Conservation (phyloP, 2,329 filamentous ascomycete genomes). For the Venturiaceae sp. region DNA sequence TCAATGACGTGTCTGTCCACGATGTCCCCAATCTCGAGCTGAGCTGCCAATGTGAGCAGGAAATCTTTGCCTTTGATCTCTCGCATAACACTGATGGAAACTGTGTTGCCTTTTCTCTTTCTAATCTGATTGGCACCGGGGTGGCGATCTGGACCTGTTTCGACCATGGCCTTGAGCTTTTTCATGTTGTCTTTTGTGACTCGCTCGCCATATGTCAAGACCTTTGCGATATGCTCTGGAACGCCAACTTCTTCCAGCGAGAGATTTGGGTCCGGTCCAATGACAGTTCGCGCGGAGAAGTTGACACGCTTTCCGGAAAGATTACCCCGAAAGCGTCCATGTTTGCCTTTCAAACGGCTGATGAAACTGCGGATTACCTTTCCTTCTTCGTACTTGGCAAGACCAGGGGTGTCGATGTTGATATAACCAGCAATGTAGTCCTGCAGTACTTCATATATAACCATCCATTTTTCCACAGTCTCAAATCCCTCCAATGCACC, state of each 20-base stretch:
- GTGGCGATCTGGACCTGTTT: slow-evolving; percentile 68
- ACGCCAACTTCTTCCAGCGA: slow-evolving; percentile 91
- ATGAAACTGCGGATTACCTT: slow-evolving; percentile 91
- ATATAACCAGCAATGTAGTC: slow-evolving; percentile 96
- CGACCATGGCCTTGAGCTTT: slow-evolving; percentile 64
- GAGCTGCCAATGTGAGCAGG: slow-evolving; percentile 58
- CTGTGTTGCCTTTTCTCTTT: slow-evolving; percentile 63
- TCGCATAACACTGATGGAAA: slow-evolving; percentile 51
- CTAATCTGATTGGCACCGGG: slow-evolving; percentile 80
- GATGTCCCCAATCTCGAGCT: slow-evolving; percentile 72
- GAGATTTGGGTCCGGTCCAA: slow-evolving; percentile 92
- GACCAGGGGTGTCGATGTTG: slow-evolving; percentile 87
- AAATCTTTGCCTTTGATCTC: slow-evolving; percentile 48
- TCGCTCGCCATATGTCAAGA: slow-evolving; percentile 77
- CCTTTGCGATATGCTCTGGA: slow-evolving; percentile 84
- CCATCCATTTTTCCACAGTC: slow-evolving; percentile 82
- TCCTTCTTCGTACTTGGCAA: slow-evolving; percentile 79
- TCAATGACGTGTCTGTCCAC: slow-evolving; percentile 94
- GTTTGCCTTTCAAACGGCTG: slow-evolving; percentile 91
- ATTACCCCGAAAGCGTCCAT: slow-evolving; percentile 94
- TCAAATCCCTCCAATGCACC: slow-evolving; percentile 76
- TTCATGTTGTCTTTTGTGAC: slow-evolving; percentile 78
- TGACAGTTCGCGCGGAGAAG: slow-evolving; percentile 94
- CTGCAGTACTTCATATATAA: slow-evolving; percentile 96
- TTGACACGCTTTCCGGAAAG: slow-evolving; percentile 97